phyloP scores from a whole-genome alignment of 805 yeast genomes.

The Yamadazyma phyllophila region DNA sequence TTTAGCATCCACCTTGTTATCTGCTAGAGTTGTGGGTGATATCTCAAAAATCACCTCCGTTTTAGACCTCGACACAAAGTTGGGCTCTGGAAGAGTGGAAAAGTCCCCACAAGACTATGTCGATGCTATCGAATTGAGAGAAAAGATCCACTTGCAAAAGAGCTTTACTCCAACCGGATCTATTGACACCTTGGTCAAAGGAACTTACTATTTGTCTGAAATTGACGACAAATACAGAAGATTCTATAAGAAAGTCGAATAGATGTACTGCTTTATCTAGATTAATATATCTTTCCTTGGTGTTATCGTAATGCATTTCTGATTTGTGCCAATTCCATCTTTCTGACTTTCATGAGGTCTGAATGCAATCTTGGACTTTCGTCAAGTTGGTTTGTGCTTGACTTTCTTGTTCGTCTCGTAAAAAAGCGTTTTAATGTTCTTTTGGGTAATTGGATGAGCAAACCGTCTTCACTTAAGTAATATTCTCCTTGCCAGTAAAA shows the following conservation, averaged over 20 bases:
- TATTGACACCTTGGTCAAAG: conserved; percentile 65
- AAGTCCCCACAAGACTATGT: conserved; percentile 81
- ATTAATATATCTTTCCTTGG: too few relatives aligned
- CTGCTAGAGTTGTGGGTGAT: conserved; percentile 80
- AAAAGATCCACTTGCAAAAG: conserved; percentile 82
- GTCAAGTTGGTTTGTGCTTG: not conserved
- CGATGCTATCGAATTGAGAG: conserved; percentile 79
- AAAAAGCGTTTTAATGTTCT: too few relatives aligned
- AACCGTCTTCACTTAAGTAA: conserved; percentile 3
- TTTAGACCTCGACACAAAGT: conserved; percentile 65
- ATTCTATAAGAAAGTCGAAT: conserved; percentile 16
- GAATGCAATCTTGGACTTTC: too few relatives aligned
- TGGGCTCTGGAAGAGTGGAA: conserved; percentile 58
- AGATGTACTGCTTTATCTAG: not conserved
- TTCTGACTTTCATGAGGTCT: not conserved
- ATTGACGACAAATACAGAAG: conserved; percentile 91
- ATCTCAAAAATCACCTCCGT: conserved; percentile 60
- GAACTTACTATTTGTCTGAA: conserved; percentile 79
- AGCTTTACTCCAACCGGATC: conserved; percentile 76
- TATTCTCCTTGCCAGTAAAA: conserved; percentile 3
- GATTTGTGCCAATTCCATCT: not conserved
- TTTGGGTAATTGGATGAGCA: not conserved
- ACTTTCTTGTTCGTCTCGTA: not conserved
- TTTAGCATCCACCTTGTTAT: conserved; percentile 85
- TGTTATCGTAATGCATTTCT: not conserved